Conservation (phyloP, 1,284 basidiomycete species). For the Apiotrichum sp. region DNA sequence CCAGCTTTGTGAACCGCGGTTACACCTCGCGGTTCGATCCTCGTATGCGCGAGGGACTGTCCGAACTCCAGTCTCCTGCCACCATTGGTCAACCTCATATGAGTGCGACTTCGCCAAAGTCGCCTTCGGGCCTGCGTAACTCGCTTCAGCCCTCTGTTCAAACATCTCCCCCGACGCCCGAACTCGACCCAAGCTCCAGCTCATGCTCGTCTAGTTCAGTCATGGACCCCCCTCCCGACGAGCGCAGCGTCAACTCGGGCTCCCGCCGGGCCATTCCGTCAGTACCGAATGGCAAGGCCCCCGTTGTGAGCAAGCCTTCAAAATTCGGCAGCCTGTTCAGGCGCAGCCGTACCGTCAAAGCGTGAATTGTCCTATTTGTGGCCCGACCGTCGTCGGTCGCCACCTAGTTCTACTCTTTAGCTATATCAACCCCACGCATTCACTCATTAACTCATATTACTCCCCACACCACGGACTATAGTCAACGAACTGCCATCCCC, state of each 20-base stretch:
- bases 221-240: slow-evolving; percentile 10
- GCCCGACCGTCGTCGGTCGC: no score
- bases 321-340: slow-evolving; percentile 13
- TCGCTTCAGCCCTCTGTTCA: background rate
- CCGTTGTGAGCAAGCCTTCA: background rate
- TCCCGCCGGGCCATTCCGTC: background rate
- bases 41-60: background rate
- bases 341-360: slow-evolving; percentile 7
- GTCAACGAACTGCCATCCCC: no score
- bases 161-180: slow-evolving; percentile 26
- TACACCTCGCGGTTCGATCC: slow-evolving; percentile 6
- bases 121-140: slow-evolving; percentile 13
- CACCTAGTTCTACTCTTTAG: no score
- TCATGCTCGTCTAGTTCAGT: slow-evolving; percentile 20
- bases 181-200: slow-evolving; percentile 24
- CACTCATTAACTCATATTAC: no score
- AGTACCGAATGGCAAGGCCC: background rate
- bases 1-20: background rate
- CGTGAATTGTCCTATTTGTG: background rate
- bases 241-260: slow-evolving; percentile 3
- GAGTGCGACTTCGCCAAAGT: background rate
- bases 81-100: background rate
- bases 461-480: no score
- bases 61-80: background rate
- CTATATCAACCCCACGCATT: no score